These are phyloP conservation scores for Aspergillus fumigatus DNA, from an alignment of 2,329 filamentous ascomycete species.

Conservation along the genomic window DNA sequence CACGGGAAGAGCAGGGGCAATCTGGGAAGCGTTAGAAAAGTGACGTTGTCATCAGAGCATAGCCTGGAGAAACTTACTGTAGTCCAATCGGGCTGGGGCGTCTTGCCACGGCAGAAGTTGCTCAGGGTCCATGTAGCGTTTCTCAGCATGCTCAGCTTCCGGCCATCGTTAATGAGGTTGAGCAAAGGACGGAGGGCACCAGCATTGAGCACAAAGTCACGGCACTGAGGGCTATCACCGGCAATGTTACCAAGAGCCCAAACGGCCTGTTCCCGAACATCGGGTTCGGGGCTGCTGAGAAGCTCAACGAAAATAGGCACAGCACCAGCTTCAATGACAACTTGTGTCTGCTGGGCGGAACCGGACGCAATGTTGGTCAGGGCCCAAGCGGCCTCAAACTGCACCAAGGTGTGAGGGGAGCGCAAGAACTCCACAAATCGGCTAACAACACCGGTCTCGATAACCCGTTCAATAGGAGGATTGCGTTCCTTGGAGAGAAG, in stretches of 20 bases:
- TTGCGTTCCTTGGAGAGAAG: constrained; percentile 97
- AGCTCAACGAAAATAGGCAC: constrained; percentile 98
- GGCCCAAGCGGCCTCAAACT: constrained; percentile 98
- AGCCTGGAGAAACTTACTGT: constrained; percentile 60
- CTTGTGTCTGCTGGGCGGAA: constrained; percentile 94
- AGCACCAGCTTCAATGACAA: constrained; percentile 95
- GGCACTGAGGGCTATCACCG: constrained; percentile 94
- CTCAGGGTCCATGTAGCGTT: constrained; percentile 99
- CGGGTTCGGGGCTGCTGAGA: constrained; percentile 89
- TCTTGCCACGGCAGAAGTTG: constrained; percentile 99
- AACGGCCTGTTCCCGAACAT: constrained; percentile 96
- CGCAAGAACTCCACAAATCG: constrained; percentile 98
- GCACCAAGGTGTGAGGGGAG: constrained; percentile 94
- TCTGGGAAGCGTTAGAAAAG: constrained; percentile 52
- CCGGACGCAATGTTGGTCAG: constrained; percentile 98
- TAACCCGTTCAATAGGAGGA: constrained; percentile 97
- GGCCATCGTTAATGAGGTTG: constrained; percentile 86
- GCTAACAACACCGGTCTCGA: constrained; percentile 96
- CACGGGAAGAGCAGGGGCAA: constrained; percentile 88
- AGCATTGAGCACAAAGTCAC: constrained; percentile 90
- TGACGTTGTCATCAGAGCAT: neutral
- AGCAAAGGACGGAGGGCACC: constrained; percentile 89
- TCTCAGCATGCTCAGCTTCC: constrained; percentile 97
- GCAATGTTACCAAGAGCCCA: constrained; percentile 99
- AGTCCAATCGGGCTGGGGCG: constrained; percentile 94